Base-by-base conservation (phyloP, 2,329 filamentous ascomycete species). In the Cercospora citrullina region DNA sequence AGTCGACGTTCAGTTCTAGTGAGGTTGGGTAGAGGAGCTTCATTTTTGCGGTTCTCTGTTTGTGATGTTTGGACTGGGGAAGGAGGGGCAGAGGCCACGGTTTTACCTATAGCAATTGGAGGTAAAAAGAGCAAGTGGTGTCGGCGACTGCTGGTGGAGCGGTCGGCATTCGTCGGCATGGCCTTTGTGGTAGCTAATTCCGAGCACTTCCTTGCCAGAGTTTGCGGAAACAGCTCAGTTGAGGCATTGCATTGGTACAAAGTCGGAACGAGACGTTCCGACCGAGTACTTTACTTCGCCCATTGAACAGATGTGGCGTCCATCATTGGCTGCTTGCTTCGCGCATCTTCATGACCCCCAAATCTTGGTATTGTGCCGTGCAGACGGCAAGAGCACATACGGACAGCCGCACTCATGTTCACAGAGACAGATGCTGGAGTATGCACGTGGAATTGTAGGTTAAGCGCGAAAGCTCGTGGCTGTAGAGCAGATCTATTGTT, bases 11-110 rank as follows among this genome's bases (percentile, higher is more conserved):
- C 77, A 90, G 83, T 63, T 80, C 81, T 69, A 90, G 82, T 3
- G 87, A 89, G 65, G 86, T 89, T 61, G 88, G 88, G 80, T 90
- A 89, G 71, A 90, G 86, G 72, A 90, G 85, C 81, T 90, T 90
- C 87, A 87, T 87, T 62, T 64, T 80, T 1, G 30, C n/a, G n/a
- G 9, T 23, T 18, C 1, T 16, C 3, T 12, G 16, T 53, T 12
- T 23, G 9, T 23, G 55, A 23, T 59, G 55, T 59, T 18, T 21
- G n/a, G 9, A 59, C 16, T 4, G 16, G 18, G 28, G n/a, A 21
- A 59, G 55, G 55, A 59, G 55, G 55, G 55, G 55, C 55, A 59
- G 28, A 18, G 55, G n/a, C 31, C 31, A 42, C 36, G 6, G 55
- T 59, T 36, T 31, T 31, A 59, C 31, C 28, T 36, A 59, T 55